Base-by-base conservation (phyloP, 2,329 filamentous ascomycete genomes). In the Xylaria sp. region DNA sequence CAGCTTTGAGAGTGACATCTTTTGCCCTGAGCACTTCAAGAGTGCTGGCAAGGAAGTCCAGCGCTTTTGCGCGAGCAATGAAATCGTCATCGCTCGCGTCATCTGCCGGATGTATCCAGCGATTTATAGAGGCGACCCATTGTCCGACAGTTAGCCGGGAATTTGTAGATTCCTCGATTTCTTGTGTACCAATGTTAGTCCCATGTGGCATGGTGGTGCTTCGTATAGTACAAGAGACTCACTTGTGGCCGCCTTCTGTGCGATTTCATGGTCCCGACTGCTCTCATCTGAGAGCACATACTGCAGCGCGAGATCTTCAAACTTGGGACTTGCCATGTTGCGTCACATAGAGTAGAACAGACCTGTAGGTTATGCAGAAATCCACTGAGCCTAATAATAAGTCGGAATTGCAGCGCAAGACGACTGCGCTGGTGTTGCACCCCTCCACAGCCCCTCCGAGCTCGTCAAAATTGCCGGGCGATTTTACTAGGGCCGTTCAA, bases 41-140 rank as follows among this genome's bases (percentile, higher is more conserved):
- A 0, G 83, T 85, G 19, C 71, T 70, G 1, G 82, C 80, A 22
- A 86, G 71, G 56, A 85, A 86, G n/a, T 79, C 76, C 44, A 85
- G 65, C 6, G 82, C 83, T 64, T 81, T 83, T 13, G 81, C 78
- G 44, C 82, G 74, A 2, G 78, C 71, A 24, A 83, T 81, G 67
- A 82, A 76, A 58, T 74, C 72, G 16, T 72, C 73, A 47, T 77
- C 75, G 17, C 71, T 71, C 26, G 69, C 70, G 37, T 73, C 70
- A 48, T 68, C 71, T 7, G 71, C 72, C 16, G 56, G 58, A 18
- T 76, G 76, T 72, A 83, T 80, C 81, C 81, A 83, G 50, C 74
- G 75, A 60, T 80, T 76, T 50, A 83, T 78, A 34, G 80, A 79
- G 42, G 80, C 76, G 22, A 82, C 80, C 80, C 80, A 83, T 63